Evolutionary conservation across 1,284 basidiomycete species (phyloP), one percentile per base, ranked within the genome.

Genomic region (Leccinum subfulvum): DNA sequence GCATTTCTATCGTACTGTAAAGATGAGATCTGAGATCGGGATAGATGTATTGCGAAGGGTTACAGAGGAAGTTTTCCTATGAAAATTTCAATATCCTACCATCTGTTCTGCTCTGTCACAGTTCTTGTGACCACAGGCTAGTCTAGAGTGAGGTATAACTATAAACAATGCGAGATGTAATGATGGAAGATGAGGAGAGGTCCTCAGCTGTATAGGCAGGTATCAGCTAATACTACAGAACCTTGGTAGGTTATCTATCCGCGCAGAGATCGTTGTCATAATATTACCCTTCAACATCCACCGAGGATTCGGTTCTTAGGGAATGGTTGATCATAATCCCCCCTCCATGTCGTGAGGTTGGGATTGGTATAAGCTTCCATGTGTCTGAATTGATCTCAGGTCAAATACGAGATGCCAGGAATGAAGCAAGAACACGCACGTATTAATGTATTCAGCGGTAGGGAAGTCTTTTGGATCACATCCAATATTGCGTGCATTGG

Each of bases 391-490:
- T 62, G 1, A 57, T 55, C n/a, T 64, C 35, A 54, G 28, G 47
- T 59, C 57, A 8, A 18, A 6, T 57, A 14, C 23, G 26, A 30
- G 13, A 14, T 10, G 1, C 18, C 16, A 63, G n/a, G 23, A 57
- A 57, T 55, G 44, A 49, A 63, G 6, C 35, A 35, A 59, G n/a
- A 23, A 53, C 10, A 75, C 79, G 54, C 59, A 84, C 83, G 72
- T 71, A 54, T 84, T 78, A 64, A 90, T 88, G 69, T 89, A 89
- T 23, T 77, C 71, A 39, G 77, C 77, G 0, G 91, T 93, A 0
- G 90, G 91, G 65, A 84, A 84, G 60, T 81, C 77, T n/a, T 77
- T 76, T 10, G 90, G 90, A 67, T 90, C 80, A 68, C 91, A 93
- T 14, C 90, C 89, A 52, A 92, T 79, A 68, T 87, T 88, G 39